Evolutionary conservation across 331 rosid species (phyloP), one percentile per base, ranked within the genome.

Genomic region (Acacia pycnantha): DNA sequence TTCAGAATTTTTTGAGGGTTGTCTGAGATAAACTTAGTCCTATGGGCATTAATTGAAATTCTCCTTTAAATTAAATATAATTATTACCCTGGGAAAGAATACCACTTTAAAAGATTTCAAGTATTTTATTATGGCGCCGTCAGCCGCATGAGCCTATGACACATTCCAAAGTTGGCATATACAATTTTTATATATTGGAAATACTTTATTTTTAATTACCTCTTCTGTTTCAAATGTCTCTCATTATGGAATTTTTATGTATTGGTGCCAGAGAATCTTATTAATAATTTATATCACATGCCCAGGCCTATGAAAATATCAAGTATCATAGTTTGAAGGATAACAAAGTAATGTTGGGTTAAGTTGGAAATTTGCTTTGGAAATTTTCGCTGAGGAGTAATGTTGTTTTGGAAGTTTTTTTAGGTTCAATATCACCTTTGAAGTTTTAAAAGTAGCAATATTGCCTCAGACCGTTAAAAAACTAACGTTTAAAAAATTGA

Each of bases 61-160:
- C 9, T 37, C 41, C 41, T 1, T 37, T 37, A 37, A 37, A 37
- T 37, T 31, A n/a, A 41, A 43, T 50, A 14, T 14, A 50, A 50
- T 16, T 50, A 53, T 33, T 64, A 58, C 79, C 79, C 77, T 31
- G 77, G 24, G 6, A 37, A 64, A 51, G 31, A 48, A 15, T 66
- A 78, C 68, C 67, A 24, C 58, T 81, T 82, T 27, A 22, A 50
- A 40, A 56, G 1, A 26, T 26, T 77, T 79, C 61, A 24, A 74
- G 65, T 70, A 77, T 74, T 82, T 64, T 77, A 44, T 70, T 12
- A 47, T 80, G 84, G 61, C 83, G 89, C 87, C 89, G 89, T 78
- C 88, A 79, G 86, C 84, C 90, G 81, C 79, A 84, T 87, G 18
- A 81, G 14, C 75, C 84, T 3, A 67, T 85, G 92, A 89, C 90